A percentile compares a stretch with the other conserved stretches of the same genome.
These are phyloP conservation scores for Globisporangium heterothallicum DNA, from an alignment of 352 stramenopile species.

Conservation along the genomic window DNA sequence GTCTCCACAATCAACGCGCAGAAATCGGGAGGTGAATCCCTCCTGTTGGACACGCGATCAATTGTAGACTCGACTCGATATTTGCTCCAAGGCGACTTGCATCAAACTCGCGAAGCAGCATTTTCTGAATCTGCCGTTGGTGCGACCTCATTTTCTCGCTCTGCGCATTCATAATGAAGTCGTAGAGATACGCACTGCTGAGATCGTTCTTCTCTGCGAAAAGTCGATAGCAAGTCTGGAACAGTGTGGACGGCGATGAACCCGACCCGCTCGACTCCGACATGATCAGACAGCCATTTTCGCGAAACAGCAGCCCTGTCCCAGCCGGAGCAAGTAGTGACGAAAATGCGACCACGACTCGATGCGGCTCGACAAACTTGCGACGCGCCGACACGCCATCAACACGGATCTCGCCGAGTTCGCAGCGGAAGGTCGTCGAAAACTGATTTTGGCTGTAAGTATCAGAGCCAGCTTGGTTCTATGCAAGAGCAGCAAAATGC, in stretches of 20 bases:
- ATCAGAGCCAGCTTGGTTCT: not conserved
- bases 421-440: not conserved
- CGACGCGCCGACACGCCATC: constrained; percentile 3
- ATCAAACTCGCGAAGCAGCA: not conserved
- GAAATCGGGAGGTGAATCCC: too few relatives aligned
- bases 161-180: not conserved
- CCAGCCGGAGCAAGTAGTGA: constrained; percentile 2
- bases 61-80: too few relatives aligned
- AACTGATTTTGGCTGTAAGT: not conserved
- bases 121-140: not conserved
- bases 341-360: constrained; percentile 5
- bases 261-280: constrained; percentile 2
- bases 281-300: constrained; percentile 9
- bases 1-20: too few relatives aligned
- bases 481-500: not conserved
- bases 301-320: constrained; percentile 6
- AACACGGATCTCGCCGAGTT: not conserved
- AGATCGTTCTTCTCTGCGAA: not conserved
- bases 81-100: too few relatives aligned
- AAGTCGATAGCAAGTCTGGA: constrained; percentile 9
- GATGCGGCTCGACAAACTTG: constrained; percentile 5
- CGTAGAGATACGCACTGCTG: not conserved
- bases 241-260: not conserved
- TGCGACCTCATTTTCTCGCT: not conserved
- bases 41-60: too few relatives aligned